phyloP scores from a whole-genome alignment of 495 filamentous ascomycete genomes.

The Aspergillus sparsus region DNA sequence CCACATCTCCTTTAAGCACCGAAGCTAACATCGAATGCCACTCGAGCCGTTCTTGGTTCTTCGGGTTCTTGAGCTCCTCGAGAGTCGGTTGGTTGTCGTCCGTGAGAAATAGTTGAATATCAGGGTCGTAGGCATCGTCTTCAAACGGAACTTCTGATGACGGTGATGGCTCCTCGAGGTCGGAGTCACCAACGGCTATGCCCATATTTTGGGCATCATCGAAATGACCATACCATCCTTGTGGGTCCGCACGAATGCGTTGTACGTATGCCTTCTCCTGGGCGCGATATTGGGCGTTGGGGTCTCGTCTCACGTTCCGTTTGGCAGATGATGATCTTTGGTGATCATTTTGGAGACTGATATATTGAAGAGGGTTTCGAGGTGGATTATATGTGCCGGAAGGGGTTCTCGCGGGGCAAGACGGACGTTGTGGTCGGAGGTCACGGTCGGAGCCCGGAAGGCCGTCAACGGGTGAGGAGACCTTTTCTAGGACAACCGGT shows the following conservation, averaged over 20 bases:
- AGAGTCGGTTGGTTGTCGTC: conserved; percentile 82
- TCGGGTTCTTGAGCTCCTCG: conserved; percentile 85
- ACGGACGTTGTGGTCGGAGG: conserved; percentile 55
- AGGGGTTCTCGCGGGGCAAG: conserved; percentile 62
- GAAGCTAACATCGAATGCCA: conserved; percentile 98
- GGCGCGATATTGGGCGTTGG: conserved; percentile 76
- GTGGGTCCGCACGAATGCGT: conserved; percentile 69
- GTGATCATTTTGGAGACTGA: conserved; percentile 50
- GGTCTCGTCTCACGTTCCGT: conserved; percentile 59
- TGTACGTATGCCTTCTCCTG: conserved; percentile 83
- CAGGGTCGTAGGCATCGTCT: conserved; percentile 85
- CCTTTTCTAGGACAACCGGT: conserved; percentile 34
- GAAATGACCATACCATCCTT: conserved; percentile 70
- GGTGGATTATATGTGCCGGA: conserved; percentile 76
- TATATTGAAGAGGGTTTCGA: conserved; percentile 67
- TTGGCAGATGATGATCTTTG: conserved; percentile 57
- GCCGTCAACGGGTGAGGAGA: conserved; percentile 28
- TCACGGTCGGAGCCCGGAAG: conserved; percentile 32
- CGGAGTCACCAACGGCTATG: conserved; percentile 70
- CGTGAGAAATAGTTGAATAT: conserved; percentile 85
- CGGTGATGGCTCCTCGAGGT: conserved; percentile 87
- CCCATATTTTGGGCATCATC: conserved; percentile 65
- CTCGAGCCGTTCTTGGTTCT: conserved; percentile 88
- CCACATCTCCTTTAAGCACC: conserved; percentile 93
- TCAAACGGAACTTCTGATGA: conserved; percentile 80